A percentile compares a stretch with the other conserved stretches of the same genome.
Evolutionary conservation across 148 eudicot species (phyloP).

Genomic region (Cornus florida): DNA sequence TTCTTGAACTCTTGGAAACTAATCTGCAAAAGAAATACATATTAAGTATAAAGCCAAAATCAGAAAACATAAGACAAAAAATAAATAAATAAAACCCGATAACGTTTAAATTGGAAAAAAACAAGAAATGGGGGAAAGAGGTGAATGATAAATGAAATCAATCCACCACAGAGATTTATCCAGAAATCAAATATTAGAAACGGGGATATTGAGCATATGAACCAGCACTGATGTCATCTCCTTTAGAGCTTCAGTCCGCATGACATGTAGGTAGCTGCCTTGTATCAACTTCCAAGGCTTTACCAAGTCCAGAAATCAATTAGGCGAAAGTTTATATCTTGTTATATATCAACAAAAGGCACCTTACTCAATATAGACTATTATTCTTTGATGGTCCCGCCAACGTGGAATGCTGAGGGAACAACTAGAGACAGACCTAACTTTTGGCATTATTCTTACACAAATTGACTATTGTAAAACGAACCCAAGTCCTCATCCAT

Average conservation of each 20-base stretch:
- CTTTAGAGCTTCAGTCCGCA: neutral
- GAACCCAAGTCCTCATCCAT: too few relatives aligned
- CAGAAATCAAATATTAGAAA: neutral
- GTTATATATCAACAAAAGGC: neutral
- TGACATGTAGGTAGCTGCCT: neutral
- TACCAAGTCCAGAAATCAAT: neutral
- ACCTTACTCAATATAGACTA: neutral
- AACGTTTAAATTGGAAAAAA: neutral
- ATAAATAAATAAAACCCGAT: neutral
- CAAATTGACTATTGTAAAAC: too few relatives aligned
- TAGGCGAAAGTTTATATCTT: neutral
- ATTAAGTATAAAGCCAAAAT: conserved; percentile 7
- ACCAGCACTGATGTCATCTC: neutral
- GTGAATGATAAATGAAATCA: neutral
- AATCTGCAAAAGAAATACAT: conserved; percentile 50
- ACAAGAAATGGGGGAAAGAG: neutral
- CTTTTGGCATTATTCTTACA: too few relatives aligned
- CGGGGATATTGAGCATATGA: neutral
- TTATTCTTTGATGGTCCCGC: too few relatives aligned
- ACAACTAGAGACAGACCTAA: too few relatives aligned
- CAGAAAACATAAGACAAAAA: neutral
- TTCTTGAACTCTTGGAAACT: conserved; percentile 95
- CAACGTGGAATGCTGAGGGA: too few relatives aligned
- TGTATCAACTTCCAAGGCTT: neutral
- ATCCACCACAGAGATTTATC: neutral